Evolutionary conservation across 2,329 filamentous ascomycete species (phyloP).

Genomic region (Fusarium penzigii): DNA sequence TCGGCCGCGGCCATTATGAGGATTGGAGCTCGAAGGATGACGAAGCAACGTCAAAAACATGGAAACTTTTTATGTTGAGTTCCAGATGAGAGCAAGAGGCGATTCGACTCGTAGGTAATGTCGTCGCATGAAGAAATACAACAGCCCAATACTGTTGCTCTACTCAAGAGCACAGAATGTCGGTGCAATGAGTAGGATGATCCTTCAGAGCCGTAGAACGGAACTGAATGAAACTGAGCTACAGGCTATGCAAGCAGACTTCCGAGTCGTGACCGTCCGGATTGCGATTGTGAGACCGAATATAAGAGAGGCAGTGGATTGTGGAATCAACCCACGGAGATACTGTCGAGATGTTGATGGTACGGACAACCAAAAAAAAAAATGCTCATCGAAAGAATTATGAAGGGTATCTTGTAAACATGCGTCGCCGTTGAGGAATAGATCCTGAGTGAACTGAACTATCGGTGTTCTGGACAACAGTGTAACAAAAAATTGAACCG

Average conservation of each 20-base stretch:
- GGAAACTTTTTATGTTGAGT: slow-evolving; percentile 41
- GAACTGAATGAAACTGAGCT: no score
- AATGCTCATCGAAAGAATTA: background rate
- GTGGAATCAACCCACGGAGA: background rate
- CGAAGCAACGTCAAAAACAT: slow-evolving; percentile 51
- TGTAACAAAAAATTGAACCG: slow-evolving; percentile 9
- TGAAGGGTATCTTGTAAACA: slow-evolving; percentile 5
- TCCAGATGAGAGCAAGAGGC: slow-evolving; percentile 10
- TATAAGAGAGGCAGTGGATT: slow-evolving; percentile 1
- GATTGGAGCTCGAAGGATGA: slow-evolving; percentile 46
- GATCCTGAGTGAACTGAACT: slow-evolving; percentile 17
- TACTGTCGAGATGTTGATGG: background rate
- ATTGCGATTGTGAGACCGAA: no score
- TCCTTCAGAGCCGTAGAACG: slow-evolving; percentile 18
- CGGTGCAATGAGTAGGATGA: slow-evolving; percentile 2
- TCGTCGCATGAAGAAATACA: slow-evolving; percentile 10
- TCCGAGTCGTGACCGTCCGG: no score
- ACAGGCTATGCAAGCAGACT: no score
- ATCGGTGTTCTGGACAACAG: slow-evolving; percentile 16
- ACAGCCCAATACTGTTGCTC: slow-evolving; percentile 8
- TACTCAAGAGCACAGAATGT: background rate
- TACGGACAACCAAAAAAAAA: background rate
- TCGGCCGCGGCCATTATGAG: slow-evolving; percentile 57
- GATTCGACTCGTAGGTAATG: slow-evolving; percentile 14
- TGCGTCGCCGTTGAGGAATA: slow-evolving; percentile 15